These are phyloP conservation scores for Parathielavia appendiculata DNA, from an alignment of 495 filamentous ascomycete genomes.

Conservation along the genomic window DNA sequence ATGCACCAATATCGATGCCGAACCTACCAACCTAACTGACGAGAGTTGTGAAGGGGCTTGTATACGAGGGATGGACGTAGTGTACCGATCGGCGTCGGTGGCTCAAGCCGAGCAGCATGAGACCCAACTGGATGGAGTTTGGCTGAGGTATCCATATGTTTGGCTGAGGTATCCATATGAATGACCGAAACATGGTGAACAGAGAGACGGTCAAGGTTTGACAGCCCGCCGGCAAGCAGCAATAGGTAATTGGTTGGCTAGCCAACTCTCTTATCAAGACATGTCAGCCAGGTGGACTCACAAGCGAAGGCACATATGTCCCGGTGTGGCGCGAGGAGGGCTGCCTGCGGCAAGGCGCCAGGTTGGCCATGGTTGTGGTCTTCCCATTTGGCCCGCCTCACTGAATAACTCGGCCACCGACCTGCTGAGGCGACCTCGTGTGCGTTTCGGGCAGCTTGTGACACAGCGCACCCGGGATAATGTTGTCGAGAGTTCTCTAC, in stretches of 20 bases:
- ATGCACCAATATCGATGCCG: neutral
- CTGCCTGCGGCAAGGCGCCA: conserved; percentile 4
- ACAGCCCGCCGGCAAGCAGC: too few relatives aligned
- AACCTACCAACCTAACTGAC: neutral
- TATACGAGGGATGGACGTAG: neutral
- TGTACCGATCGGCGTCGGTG: neutral
- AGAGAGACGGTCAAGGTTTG: too few relatives aligned
- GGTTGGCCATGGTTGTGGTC: neutral
- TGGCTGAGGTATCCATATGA: too few relatives aligned
- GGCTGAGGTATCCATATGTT: too few relatives aligned
- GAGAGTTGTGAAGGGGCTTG: neutral
- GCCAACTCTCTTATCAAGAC: neutral
- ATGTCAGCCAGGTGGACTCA: neutral
- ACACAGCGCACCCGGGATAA: neutral
- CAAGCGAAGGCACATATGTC: neutral
- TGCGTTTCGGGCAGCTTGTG: neutral
- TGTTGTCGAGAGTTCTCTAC: too few relatives aligned
- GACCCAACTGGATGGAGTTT: neutral
- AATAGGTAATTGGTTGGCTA: neutral
- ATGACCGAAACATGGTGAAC: too few relatives aligned
- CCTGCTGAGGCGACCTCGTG: conserved; percentile 11
- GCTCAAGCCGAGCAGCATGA: neutral
- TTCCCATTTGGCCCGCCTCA: neutral
- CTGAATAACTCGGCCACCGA: neutral
- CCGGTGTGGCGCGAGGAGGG: neutral